These are phyloP conservation scores for Nannizzia gypsea DNA, from an alignment of 2,329 filamentous ascomycete genomes.

Conservation along the genomic window DNA sequence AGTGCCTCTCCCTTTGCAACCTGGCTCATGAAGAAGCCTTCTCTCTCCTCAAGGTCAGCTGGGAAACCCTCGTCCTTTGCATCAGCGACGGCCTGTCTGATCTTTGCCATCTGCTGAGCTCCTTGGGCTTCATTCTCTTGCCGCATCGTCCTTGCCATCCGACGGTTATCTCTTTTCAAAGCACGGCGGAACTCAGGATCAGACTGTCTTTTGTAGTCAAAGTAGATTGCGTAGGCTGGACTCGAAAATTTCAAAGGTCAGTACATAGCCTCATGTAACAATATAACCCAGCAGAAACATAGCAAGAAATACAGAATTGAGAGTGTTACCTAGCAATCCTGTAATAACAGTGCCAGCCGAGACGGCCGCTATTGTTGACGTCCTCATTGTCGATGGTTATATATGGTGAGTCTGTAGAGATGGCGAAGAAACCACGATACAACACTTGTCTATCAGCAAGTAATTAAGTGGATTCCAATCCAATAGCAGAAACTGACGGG, in stretches of 20 bases:
- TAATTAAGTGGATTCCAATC: background rate
- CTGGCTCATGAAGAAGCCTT: conserved; percentile 93
- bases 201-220: conserved; percentile 53
- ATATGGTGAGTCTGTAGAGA: background rate
- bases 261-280: conserved; percentile 9
- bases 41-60: conserved; percentile 77
- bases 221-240: conserved; percentile 52
- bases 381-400: conserved; percentile 33
- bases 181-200: conserved; percentile 52
- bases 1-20: conserved; percentile 79
- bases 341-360: conserved; percentile 48
- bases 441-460: background rate
- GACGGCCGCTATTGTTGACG: conserved; percentile 47
- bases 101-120: conserved; percentile 46
- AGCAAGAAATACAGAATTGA: background rate
- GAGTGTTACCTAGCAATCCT: conserved; percentile 41
- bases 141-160: conserved; percentile 36
- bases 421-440: background rate
- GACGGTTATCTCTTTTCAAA: conserved; percentile 40
- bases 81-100: conserved; percentile 64
- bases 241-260: background rate
- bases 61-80: conserved; percentile 90
- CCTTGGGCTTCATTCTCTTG: conserved; percentile 38
- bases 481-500: background rate
- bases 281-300: background rate